Conservation (phyloP, 2,329 filamentous ascomycete genomes). For the Xylariales sp. region DNA sequence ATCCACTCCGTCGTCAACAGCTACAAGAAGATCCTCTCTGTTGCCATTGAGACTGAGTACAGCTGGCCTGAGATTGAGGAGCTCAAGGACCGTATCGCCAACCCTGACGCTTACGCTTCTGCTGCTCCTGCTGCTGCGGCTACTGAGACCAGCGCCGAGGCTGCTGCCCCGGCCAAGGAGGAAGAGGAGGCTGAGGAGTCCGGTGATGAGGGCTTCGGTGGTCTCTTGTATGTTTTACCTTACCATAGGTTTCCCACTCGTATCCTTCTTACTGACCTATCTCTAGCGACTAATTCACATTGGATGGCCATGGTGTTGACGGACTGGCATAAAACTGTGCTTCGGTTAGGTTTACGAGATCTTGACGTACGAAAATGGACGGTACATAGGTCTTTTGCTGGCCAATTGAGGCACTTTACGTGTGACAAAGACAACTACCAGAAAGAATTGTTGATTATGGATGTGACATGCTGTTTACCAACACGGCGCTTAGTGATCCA, state of each 20-base stretch:
- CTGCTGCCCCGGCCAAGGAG: conserved; percentile 68
- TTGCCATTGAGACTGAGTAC: conserved; percentile 90
- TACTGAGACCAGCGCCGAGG: conserved; percentile 61
- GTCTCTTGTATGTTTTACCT: conserved; percentile 73
- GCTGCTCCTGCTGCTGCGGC: conserved; percentile 77
- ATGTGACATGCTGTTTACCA: conserved; percentile 45
- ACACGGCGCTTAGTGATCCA: conserved; percentile 16
- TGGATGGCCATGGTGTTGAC: conserved; percentile 53
- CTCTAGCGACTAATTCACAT: conserved; percentile 63
- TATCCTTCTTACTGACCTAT: conserved; percentile 53
- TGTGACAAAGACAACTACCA: conserved; percentile 39
- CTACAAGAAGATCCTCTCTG: conserved; percentile 96
- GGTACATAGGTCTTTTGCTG: conserved; percentile 62
- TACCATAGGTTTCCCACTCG: background rate
- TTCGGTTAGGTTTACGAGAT: conserved; percentile 59
- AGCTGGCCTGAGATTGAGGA: conserved; percentile 96
- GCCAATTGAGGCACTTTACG: conserved; percentile 55
- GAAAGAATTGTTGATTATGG: conserved; percentile 16
- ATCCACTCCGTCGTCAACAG: conserved; percentile 96
- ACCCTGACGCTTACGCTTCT: conserved; percentile 95
- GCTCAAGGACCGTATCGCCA: conserved; percentile 99
- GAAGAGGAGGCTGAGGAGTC: conserved; percentile 77
- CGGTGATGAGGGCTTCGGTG: conserved; percentile 78
- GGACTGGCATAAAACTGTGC: conserved; percentile 55
- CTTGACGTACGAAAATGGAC: conserved; percentile 44